Evolutionary conservation across 2,329 filamentous ascomycete genomes (phyloP).

Genomic region (Ophiognomonia clavigignenti-juglandacearum): DNA sequence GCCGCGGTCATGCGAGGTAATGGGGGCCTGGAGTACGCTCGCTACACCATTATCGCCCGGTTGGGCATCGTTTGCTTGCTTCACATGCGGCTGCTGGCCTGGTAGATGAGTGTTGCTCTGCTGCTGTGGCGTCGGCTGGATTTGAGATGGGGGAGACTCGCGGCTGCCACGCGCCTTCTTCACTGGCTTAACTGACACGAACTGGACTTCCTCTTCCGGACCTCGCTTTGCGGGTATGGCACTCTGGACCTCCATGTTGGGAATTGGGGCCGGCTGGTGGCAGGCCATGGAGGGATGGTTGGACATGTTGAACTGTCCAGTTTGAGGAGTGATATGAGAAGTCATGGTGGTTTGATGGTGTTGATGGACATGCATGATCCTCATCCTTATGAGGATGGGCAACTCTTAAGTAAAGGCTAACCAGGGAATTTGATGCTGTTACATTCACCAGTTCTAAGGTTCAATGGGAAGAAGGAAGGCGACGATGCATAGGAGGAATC

Average conservation of each 20-base stretch:
- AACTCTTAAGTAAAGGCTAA: background rate
- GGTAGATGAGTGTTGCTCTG: background rate
- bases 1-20: background rate
- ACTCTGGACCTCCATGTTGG: background rate
- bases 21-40: background rate
- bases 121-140: background rate
- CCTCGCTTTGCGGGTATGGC: constrained; percentile 13
- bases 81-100: background rate
- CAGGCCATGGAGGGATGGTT: background rate
- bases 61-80: background rate
- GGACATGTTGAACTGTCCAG: background rate
- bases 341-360: background rate
- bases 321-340: background rate
- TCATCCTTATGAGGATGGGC: background rate
- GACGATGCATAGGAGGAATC: background rate
- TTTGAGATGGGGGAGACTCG: background rate
- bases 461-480: background rate
- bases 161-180: constrained; percentile 15
- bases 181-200: constrained; percentile 17
- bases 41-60: background rate
- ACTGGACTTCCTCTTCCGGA: constrained; percentile 18
- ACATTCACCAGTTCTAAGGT: background rate
- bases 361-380: background rate
- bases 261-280: background rate
- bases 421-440: background rate